Base-by-base conservation (phyloP, 169 alveolate genomes). In the Babesia sp. region DNA sequence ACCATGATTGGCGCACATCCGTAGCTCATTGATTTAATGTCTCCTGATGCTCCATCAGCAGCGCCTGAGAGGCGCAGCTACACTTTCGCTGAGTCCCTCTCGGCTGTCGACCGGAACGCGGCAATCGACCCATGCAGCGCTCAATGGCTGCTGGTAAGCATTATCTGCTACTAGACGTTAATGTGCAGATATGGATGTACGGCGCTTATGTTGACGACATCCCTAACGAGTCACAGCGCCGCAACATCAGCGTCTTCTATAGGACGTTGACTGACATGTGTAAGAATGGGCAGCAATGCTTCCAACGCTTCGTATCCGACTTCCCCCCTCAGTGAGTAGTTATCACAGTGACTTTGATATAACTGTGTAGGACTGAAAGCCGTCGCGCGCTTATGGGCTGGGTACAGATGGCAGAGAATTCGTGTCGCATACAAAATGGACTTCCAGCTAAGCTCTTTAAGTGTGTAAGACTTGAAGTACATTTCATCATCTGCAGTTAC, bases 101-200 rank as follows among this genome's bases (percentile, higher is more conserved):
- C 51, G 0, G 83, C 88, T 11, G 77, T 80, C 33, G 88, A 80
- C 64, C 53, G 66, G 44, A 80, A 80, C 51, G 45, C 57, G 28
- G 88, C 88, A 7, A 31, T 59, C 33, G 83, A 71, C 42, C 88
- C 88, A 18, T 80, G 88, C 79, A 80, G 88, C 28, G 76, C 88
- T 56, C 88, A 80, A 57, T 80, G 88, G 88, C 34, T 80, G 14
- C 44, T 80, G 64, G 88, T 80, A 16, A 9, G 70, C 31, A 29
- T 39, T 3, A 33, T 3, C 14, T 70, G 2, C n/a, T 0, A 26
- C 29, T 24, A 22, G n/a, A 9, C 0, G 8, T 6, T 12, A 9
- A 36, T 44, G 46, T 39, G 45, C 51, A 78, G 86, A 63, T 78
- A 22, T 78, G 86, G 86, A 78, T 64, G 81, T 78, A 68, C 59